Conservation (phyloP, 352 stramenopile genomes). For the Phytopythium sindhum region DNA sequence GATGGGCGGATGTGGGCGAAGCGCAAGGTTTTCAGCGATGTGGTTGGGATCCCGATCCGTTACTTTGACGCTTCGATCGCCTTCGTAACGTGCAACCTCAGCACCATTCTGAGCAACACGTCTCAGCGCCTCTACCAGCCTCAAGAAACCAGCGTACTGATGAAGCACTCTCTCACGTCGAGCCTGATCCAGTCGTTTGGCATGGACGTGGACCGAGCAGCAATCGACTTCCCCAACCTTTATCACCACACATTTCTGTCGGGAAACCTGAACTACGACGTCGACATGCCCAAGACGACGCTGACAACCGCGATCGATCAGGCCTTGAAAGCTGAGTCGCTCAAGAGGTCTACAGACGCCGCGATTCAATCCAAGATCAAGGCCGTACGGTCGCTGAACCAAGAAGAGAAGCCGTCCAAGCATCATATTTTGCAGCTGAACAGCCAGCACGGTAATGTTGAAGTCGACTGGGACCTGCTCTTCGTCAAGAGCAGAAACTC, state of each 20-base stretch:
- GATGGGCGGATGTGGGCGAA: constrained; percentile 74
- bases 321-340: constrained; percentile 69
- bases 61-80: constrained; percentile 86
- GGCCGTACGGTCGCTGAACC: constrained; percentile 18
- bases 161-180: constrained; percentile 54
- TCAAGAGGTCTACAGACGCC: constrained; percentile 50
- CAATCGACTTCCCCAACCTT: constrained; percentile 78
- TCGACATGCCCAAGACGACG: constrained; percentile 39
- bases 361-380: constrained; percentile 65
- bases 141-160: constrained; percentile 24
- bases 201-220: constrained; percentile 71
- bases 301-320: constrained; percentile 54
- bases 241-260: constrained; percentile 84
- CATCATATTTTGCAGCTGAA: constrained; percentile 4
- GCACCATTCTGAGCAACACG: constrained; percentile 26
- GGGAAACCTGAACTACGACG: constrained; percentile 78
- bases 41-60: constrained; percentile 74
- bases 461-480: constrained; percentile 45
- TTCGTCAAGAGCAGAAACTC: constrained; percentile 44
- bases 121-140: constrained; percentile 26
- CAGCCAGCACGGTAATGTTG: constrained; percentile 29
- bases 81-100: constrained; percentile 80
- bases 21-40: constrained; percentile 70
- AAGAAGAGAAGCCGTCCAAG: constrained; percentile 3
- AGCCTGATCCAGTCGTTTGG: constrained; percentile 78